Percentiles rank a stretch among this genome's conserved stretches.
Evolutionary conservation across 805 yeast species (phyloP).

Genomic region (Deakozyma indianensis): DNA sequence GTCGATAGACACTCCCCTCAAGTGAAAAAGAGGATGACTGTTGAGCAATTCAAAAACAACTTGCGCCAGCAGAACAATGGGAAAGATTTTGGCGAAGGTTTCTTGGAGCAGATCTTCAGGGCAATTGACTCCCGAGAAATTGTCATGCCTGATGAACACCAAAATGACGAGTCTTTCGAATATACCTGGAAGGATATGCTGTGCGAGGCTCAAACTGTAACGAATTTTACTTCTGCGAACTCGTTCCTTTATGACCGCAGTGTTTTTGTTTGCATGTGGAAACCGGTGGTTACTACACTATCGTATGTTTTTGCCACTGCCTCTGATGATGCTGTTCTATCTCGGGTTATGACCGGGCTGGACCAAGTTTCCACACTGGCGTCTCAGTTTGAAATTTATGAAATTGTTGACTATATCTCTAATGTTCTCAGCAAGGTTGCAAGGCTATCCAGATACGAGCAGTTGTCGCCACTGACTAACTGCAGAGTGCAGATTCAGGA

Average conservation of each 20-base stretch:
- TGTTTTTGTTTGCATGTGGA: constrained; percentile 51
- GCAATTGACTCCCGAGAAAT: constrained; percentile 79
- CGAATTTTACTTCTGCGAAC: constrained; percentile 5
- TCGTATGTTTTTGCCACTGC: constrained; percentile 76
- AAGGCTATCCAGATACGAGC: constrained; percentile 36
- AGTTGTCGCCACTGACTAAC: constrained; percentile 9
- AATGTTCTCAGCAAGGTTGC: constrained; percentile 55
- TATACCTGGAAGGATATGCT: constrained; percentile 35
- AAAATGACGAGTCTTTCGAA: constrained; percentile 84
- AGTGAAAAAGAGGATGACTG: constrained; percentile 80
- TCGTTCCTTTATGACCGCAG: constrained; percentile 41
- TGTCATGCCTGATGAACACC: constrained; percentile 96
- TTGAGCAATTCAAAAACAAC: constrained; percentile 68
- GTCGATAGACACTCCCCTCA: constrained; percentile 91
- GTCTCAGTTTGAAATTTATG: constrained; percentile 39
- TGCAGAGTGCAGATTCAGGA: constrained; percentile 1
- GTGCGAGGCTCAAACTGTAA: constrained; percentile 8
- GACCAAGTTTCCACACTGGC: constrained; percentile 79
- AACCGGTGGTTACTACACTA: constrained; percentile 54
- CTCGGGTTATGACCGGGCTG: constrained; percentile 74
- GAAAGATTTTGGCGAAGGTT: constrained; percentile 75
- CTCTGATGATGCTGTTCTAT: constrained; percentile 75
- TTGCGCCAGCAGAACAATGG: constrained; percentile 62
- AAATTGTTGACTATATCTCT: constrained; percentile 52
- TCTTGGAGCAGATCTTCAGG: constrained; percentile 61